phyloP scores from a whole-genome alignment of 768 basidiomycete genomes.

The Termitomyces sp. region DNA sequence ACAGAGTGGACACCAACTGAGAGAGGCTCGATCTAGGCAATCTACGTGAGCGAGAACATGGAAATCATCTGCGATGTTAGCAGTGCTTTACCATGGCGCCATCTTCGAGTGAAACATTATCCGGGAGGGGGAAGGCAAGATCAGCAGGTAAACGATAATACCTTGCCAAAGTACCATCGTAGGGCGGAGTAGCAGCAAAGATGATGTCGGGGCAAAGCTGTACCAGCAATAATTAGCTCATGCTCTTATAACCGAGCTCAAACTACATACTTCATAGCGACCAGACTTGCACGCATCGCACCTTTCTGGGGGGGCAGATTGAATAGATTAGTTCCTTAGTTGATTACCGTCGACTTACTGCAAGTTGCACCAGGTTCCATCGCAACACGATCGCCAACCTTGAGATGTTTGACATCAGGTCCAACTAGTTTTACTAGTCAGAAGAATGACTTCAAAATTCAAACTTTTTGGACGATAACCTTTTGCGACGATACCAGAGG shows the following conservation, averaged over 20 bases:
- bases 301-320: conserved; percentile 20
- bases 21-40: conserved; percentile 83
- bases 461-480: conserved; percentile 28
- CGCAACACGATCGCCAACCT: conserved; percentile 83
- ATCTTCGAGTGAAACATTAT: conserved; percentile 84
- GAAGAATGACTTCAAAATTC: not conserved
- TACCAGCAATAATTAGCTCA: not conserved
- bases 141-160: conserved; percentile 87
- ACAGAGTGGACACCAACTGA: conserved; percentile 91
- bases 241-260: not conserved
- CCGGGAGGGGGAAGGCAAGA: conserved; percentile 77
- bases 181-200: conserved; percentile 92
- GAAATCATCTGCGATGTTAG: not conserved
- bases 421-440: conserved; percentile 50
- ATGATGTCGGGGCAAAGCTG: conserved; percentile 82
- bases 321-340: conserved; percentile 5
- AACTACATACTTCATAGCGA: conserved; percentile 61
- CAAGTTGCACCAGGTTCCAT: conserved; percentile 90
- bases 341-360: conserved; percentile 29
- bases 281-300: conserved; percentile 86
- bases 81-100: conserved; percentile 73
- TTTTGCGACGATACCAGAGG: conserved; percentile 71
- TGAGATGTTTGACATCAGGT: conserved; percentile 65
- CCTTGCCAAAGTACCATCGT: conserved; percentile 83
- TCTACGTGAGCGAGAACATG: not conserved